phyloP scores from a whole-genome alignment of 345 rosid species.

The Brassica cretica region DNA sequence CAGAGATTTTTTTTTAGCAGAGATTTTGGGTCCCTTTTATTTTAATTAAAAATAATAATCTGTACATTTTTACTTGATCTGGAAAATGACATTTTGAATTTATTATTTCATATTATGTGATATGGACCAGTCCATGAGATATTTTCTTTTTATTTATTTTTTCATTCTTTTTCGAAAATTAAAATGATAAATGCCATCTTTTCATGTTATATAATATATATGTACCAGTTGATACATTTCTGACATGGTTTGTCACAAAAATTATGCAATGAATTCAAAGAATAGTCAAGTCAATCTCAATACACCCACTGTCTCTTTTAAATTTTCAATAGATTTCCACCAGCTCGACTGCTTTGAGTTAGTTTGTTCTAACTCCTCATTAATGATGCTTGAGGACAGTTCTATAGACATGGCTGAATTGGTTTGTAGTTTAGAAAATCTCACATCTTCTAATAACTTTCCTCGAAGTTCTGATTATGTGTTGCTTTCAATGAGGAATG shows the following conservation, averaged over 20 bases:
- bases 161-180: background rate
- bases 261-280: conserved; percentile 12
- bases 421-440: conserved; percentile 73
- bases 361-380: conserved; percentile 28
- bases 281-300: background rate
- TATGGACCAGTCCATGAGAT: conserved; percentile 15
- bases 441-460: conserved; percentile 64
- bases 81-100: conserved; percentile 19
- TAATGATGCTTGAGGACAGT: conserved; percentile 31
- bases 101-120: background rate
- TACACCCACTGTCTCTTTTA: conserved; percentile 46
- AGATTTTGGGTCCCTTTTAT: background rate
- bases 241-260: background rate
- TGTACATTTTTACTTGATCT: background rate
- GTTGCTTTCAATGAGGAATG: conserved; percentile 78
- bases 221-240: background rate
- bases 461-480: conserved; percentile 85
- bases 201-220: background rate
- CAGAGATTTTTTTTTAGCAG: too few species aligned
- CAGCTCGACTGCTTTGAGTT: conserved; percentile 58
- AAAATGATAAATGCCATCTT: background rate
- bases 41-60: too few species aligned
- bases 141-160: background rate
- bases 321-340: conserved; percentile 78
- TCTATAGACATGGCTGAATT: conserved; percentile 54